Evolutionary conservation across 2,329 filamentous ascomycete species (phyloP), one percentile per base, ranked within the genome.

Genomic region (Trichothecium roseum): DNA sequence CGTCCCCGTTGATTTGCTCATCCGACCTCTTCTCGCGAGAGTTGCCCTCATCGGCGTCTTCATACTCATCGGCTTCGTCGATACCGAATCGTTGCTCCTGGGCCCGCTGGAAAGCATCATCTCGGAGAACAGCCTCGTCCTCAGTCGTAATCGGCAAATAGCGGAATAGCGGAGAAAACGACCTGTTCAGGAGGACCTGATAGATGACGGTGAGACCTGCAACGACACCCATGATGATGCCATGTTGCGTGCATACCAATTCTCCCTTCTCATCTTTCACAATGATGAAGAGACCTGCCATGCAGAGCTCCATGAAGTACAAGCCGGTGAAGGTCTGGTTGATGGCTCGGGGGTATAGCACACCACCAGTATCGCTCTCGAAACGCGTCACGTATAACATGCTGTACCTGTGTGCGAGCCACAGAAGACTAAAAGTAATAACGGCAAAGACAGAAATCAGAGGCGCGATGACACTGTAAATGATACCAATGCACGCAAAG

Each of bases 91-190:
- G 78, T 16, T 67, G 68, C 38, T 80, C 77, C 53, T 93, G 86
- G 4, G 80, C 81, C 32, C 81, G 70, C 46, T 86, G 81, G 52
- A 96, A 98, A 28, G 83, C 84, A 50, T 89, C 78, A 46, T 98
- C 91, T 6, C 89, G 80, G n/a, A 84, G 64, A 1, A 91, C 84
- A 3, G 91, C 91, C 52, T 95, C 89, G 43, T 96, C 91, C 55
- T 98, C 91, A 37, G 96, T 78, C 0, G 89, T 96, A 43, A 96
- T 93, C 0, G 91, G 91, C 4, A 98, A 65, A 50, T 94, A 94
- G 28, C 82, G 76, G 53, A 94, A 80, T 8, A 98, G 69, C 3
- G 91, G 89, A 0, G 75, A 74, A 46, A 98, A 96, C 0, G 87
- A 83, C 36, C 68, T 64, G 55, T 94, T 94, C 35, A 96, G 68